Evolutionary conservation across 140 eudicot genomes (phyloP).

Genomic region (Cichorium intybus): DNA sequence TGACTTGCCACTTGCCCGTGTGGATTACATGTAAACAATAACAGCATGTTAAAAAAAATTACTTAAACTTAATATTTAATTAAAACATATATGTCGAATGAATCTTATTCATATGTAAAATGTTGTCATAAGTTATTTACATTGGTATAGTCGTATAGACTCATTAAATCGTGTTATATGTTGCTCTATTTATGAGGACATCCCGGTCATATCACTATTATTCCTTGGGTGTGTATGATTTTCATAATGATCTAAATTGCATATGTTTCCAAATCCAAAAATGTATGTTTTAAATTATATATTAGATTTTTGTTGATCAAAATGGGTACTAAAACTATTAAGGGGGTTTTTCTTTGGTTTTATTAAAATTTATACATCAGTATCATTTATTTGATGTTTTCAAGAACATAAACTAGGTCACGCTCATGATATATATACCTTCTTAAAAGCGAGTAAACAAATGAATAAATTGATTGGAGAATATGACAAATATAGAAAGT

Average conservation of each 20-base stretch:
- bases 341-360: too few relatives aligned
- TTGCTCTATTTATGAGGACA: background rate
- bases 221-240: too few relatives aligned
- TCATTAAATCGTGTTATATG: background rate
- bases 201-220: background rate
- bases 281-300: too few relatives aligned
- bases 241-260: too few relatives aligned
- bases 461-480: conserved; percentile 6
- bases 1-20: too few relatives aligned
- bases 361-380: background rate
- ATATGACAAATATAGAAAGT: background rate
- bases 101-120: background rate
- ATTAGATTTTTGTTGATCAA: too few relatives aligned
- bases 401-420: background rate
- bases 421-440: conserved; percentile 3
- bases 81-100: background rate
- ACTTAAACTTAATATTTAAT: too few relatives aligned
- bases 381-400: background rate
- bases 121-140: background rate
- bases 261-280: too few relatives aligned
- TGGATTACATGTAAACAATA: too few relatives aligned
- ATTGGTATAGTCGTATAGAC: background rate
- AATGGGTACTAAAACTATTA: too few relatives aligned
- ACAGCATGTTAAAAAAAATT: background rate
- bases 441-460: background rate